Base-by-base conservation (phyloP, 2,329 filamentous ascomycete genomes). In the Acarospora socialis region DNA sequence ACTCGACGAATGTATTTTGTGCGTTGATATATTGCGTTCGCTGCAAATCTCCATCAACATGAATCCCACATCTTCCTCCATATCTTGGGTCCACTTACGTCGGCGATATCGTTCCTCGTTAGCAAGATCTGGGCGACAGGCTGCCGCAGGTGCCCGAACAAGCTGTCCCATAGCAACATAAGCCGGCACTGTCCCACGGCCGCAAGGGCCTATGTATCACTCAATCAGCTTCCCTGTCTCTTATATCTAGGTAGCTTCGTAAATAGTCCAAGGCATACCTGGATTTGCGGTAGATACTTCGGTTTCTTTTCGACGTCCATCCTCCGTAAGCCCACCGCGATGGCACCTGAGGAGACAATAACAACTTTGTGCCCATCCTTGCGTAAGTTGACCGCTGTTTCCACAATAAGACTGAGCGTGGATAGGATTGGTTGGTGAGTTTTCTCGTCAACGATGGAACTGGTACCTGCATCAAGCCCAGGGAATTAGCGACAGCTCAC, bases 381-480 rank as follows among this genome's bases (percentile, higher is more conserved):
- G 43, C 77, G 76, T 25, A 98, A 66, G 50, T 76, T 81, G 33
- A 87, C 79, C 9, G 83, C 84, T 13, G 90, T 95, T 59, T 95
- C 84, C 42, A 95, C 90, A 43, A 98, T 94, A 38, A 87, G 65
- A 38, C 81, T 86, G 35, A 98, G 65, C 45, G 84, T 92, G 4
- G 86, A 90, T 22, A 98, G 69, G 21, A 94, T 71, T 3, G 90
- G 90, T 51, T 94, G 82, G 59, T 93, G 90, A 14, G 82, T 92
- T 52, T 77, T 80, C 55, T 98, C 90, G 59, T 95, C 83, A 43
- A 98, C 86, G 45, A 98, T 95, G n/a, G 90, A 95, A 56, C 84
- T 94, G 28, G 90, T 95, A 47, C 90, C 90, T 98, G 41, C 36
- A 42, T 29, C 33, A 18, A 23, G 27, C 36, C 18, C 8, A 14